These are phyloP conservation scores for Adansonia grandidieri DNA, from an alignment of 441 rosid species.

Conservation along the genomic window DNA sequence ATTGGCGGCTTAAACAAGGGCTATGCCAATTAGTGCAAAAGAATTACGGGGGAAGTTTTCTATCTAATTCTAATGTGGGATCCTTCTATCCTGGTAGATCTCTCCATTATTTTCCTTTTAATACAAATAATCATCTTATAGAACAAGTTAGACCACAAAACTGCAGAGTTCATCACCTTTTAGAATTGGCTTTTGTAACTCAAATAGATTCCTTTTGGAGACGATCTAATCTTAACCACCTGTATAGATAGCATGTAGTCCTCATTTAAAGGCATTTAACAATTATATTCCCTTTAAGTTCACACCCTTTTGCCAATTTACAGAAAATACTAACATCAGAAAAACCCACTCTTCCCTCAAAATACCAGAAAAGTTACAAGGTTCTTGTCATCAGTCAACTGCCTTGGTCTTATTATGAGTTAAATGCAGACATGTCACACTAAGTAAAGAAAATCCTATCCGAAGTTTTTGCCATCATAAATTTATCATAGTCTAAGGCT, in stretches of 20 bases:
- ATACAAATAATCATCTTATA: conserved; percentile 13
- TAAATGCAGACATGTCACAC: conserved; percentile 5
- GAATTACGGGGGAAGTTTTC: conserved; percentile 8
- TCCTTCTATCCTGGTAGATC: conserved; percentile 14
- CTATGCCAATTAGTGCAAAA: conserved; percentile 8
- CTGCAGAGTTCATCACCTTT: conserved; percentile 12
- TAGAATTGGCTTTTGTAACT: conserved; percentile 18
- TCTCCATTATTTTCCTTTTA: background rate
- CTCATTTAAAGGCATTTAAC: conserved; percentile 14
- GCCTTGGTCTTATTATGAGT: background rate
- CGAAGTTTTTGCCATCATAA: conserved; percentile 18
- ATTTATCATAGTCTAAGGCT: background rate
- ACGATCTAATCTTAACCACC: background rate
- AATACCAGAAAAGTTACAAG: conserved; percentile 4
- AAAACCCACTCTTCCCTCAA: background rate
- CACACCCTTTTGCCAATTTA: background rate
- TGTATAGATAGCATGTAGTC: background rate
- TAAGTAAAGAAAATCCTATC: conserved; percentile 12
- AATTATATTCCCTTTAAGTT: conserved; percentile 12
- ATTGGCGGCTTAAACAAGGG: conserved; percentile 1
- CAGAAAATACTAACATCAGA: background rate
- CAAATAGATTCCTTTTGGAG: background rate
- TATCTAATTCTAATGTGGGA: background rate
- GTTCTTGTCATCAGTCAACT: conserved; percentile 5
- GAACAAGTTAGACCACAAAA: background rate